Base-by-base conservation (phyloP, 139 green algal species). In the Tetraselmis striata region DNA sequence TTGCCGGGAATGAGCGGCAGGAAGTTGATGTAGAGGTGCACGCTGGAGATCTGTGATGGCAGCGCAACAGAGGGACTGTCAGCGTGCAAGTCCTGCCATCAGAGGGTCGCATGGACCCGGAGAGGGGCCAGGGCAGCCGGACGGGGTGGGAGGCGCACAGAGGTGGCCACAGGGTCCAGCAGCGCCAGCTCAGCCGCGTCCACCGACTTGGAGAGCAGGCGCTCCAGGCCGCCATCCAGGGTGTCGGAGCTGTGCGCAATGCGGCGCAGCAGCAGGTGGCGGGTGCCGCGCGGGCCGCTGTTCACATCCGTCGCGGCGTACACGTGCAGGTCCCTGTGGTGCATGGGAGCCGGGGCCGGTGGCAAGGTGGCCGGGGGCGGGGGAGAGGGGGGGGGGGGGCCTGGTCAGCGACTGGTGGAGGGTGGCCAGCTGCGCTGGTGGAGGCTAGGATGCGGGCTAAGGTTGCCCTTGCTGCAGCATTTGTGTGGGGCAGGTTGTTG, bases 301-400 rank as follows among this genome's bases (percentile, higher is more conserved):
- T 31, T 30, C 78, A 80, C 32, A 22, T 30, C 78, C 5, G 27
- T 75, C 27, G 77, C 83, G 0, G 79, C 75, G 25, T 84, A 84
- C 59, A 87, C 75, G 79, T 87, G 79, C 28, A 87, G 81, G 45
- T 87, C 83, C 32, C 83, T 30, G 76, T 87, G 80, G 1, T 84
- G 31, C 23, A 78, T 87, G n/a, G n/a, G n/a, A n/a, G n/a, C n/a
- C n/a, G n/a, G n/a, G n/a, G n/a, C n/a, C n/a, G n/a, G n/a, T n/a
- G n/a, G n/a, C n/a, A n/a, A n/a, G n/a, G n/a, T n/a, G n/a, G n/a
- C n/a, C n/a, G n/a, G n/a, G n/a, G n/a, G n/a, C n/a, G n/a, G n/a
- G n/a, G n/a, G n/a, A n/a, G n/a, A n/a, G n/a, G n/a, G n/a, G n/a
- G n/a, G n/a, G n/a, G n/a, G n/a, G n/a, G n/a, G n/a, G n/a, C n/a